Conservation (phyloP, 148 eudicot species). For the Persicaria tinctoria region DNA sequence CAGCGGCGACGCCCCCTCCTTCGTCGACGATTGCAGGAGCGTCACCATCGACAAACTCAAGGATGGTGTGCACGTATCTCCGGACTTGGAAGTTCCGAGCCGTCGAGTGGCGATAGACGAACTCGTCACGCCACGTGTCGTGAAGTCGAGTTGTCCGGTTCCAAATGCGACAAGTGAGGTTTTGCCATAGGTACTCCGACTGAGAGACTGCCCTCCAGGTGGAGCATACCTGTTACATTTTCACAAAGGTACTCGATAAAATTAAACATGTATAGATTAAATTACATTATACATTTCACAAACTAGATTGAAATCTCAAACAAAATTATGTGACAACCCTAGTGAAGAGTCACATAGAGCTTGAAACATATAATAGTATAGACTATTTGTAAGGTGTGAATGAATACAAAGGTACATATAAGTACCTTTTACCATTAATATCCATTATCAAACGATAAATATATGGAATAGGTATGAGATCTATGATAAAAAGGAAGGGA, state of each 20-base stretch:
- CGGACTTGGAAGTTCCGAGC: conserved; percentile 54
- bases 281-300: too few relatives aligned
- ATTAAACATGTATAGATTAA: background rate
- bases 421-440: too few relatives aligned
- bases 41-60: conserved; percentile 28
- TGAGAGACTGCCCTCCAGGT: conserved; percentile 77
- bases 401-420: too few relatives aligned
- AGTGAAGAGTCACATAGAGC: too few relatives aligned
- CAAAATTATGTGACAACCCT: too few relatives aligned
- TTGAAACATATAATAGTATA: too few relatives aligned
- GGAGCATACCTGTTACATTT: conserved; percentile 53
- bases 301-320: too few relatives aligned
- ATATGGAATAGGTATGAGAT: too few relatives aligned
- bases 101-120: conserved; percentile 56
- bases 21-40: conserved; percentile 22
- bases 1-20: conserved; percentile 15
- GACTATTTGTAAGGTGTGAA: too few relatives aligned
- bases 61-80: conserved; percentile 31
- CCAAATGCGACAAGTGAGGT: conserved; percentile 63
- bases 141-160: conserved; percentile 30
- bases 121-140: conserved; percentile 67
- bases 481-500: too few relatives aligned
- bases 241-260: background rate
- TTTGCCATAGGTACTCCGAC: conserved; percentile 77
- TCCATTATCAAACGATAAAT: too few relatives aligned